Conservation (phyloP, 257 asterid genomes). For the Plantago major region DNA sequence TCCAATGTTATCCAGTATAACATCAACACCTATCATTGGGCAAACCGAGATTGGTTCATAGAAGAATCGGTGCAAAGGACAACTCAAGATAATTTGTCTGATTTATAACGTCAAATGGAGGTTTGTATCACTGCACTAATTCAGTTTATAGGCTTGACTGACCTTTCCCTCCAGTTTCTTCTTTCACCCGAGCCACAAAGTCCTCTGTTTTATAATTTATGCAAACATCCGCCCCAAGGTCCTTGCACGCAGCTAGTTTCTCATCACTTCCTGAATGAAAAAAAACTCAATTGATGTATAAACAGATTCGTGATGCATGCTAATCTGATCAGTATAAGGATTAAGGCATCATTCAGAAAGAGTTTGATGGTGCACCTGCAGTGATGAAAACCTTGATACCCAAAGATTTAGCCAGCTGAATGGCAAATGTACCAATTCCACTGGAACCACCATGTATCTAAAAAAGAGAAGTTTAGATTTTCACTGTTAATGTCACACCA, state of each 20-base stretch:
- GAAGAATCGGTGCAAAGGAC: slow-evolving; percentile 1
- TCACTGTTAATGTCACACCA: too few relatives aligned
- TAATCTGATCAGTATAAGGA: slow-evolving; percentile 4
- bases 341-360: background rate
- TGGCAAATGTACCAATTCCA: slow-evolving; percentile 96
- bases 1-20: slow-evolving; percentile 81
- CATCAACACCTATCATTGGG: slow-evolving; percentile 70
- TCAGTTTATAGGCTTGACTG: slow-evolving; percentile 23
- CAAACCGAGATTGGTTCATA: slow-evolving; percentile 15
- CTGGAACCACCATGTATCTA: slow-evolving; percentile 99
- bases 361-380: slow-evolving; percentile 58
- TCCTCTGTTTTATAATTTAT: slow-evolving; percentile 93
- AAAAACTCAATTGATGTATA: slow-evolving; percentile 1
- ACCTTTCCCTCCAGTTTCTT: slow-evolving; percentile 97
- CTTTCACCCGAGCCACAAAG: slow-evolving; percentile 79
- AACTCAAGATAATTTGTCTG: background rate
- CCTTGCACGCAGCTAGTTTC: slow-evolving; percentile 87
- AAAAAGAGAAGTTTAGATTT: slow-evolving; percentile 16
- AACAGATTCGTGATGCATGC: background rate
- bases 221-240: slow-evolving; percentile 92
- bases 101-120: too few relatives aligned
- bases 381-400: slow-evolving; percentile 80
- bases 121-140: background rate
- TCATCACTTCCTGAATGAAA: slow-evolving; percentile 68
- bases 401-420: slow-evolving; percentile 74